phyloP scores from a whole-genome alignment of 768 basidiomycete genomes.

The Collybiopsis confluens region DNA sequence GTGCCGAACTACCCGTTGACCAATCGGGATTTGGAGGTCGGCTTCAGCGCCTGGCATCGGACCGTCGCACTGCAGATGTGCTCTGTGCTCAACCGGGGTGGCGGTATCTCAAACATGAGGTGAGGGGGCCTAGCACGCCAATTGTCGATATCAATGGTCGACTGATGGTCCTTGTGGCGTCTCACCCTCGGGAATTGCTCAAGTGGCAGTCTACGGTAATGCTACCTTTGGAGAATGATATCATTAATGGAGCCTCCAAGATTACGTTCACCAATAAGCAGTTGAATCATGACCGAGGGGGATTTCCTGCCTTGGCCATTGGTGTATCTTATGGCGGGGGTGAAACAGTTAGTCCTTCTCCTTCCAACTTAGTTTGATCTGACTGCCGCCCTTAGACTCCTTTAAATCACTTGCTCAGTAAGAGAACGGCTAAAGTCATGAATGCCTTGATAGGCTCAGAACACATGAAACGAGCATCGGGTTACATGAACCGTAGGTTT shows the following conservation, averaged over 20 bases:
- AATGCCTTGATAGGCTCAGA: no score
- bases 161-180: neutral
- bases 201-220: neutral
- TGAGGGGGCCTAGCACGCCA: neutral
- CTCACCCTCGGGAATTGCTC: neutral
- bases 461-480: neutral
- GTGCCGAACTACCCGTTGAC: neutral
- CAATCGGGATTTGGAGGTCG: neutral
- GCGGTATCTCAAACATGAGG: neutral
- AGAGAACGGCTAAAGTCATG: neutral
- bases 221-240: neutral
- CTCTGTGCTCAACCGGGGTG: constrained; percentile 2
- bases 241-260: neutral
- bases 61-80: neutral
- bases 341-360: neutral
- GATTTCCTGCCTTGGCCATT: neutral
- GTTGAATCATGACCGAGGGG: neutral
- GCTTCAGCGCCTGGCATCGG: neutral
- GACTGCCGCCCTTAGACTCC: neutral
- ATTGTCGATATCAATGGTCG: neutral
- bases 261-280: neutral
- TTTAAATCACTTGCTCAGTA: neutral
- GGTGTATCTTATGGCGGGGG: neutral
- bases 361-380: neutral
- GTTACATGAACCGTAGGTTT: neutral